Conservation (phyloP, 139 green algal genomes). For the Astrephomene gubernaculifera region DNA sequence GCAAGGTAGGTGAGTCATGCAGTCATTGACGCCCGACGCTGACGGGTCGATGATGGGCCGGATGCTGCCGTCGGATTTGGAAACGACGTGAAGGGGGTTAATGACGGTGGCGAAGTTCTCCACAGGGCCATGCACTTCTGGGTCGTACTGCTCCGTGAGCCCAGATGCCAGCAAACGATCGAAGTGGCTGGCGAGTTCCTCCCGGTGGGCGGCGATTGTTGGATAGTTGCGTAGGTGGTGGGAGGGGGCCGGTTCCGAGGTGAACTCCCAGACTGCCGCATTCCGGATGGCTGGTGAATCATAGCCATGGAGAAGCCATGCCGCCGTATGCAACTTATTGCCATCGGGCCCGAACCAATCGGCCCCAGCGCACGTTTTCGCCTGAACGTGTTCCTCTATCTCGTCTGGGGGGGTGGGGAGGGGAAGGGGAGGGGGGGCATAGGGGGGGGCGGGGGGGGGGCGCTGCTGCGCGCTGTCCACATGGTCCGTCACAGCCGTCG, state of each 20-base stretch:
- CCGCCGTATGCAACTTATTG: not conserved
- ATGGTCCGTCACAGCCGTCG: too few species aligned
- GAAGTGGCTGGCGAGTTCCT: not conserved
- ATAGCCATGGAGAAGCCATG: not conserved
- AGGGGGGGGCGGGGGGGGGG: too few species aligned
- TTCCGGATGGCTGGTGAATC: slow-evolving; percentile 16
- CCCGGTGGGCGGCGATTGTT: not conserved
- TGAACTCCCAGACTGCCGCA: not conserved
- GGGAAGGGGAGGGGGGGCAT: too few species aligned
- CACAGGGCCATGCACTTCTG: not conserved
- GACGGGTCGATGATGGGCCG: slow-evolving; percentile 24
- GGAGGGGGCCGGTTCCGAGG: not conserved
- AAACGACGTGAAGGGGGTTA: not conserved
- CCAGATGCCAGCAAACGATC: not conserved
- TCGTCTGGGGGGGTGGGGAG: too few species aligned
- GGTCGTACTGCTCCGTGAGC: slow-evolving; percentile 10
- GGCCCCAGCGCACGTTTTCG: too few species aligned
- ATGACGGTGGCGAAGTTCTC: slow-evolving; percentile 10
- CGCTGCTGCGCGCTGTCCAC: too few species aligned
- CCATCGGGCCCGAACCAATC: not conserved
- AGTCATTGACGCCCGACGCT: not conserved
- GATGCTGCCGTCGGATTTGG: not conserved
- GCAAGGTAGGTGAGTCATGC: slow-evolving; percentile 24
- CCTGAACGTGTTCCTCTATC: too few species aligned
- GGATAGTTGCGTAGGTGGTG: slow-evolving; percentile 2